Conservation (phyloP, 768 basidiomycete species). For the Tulasnella sp. region DNA sequence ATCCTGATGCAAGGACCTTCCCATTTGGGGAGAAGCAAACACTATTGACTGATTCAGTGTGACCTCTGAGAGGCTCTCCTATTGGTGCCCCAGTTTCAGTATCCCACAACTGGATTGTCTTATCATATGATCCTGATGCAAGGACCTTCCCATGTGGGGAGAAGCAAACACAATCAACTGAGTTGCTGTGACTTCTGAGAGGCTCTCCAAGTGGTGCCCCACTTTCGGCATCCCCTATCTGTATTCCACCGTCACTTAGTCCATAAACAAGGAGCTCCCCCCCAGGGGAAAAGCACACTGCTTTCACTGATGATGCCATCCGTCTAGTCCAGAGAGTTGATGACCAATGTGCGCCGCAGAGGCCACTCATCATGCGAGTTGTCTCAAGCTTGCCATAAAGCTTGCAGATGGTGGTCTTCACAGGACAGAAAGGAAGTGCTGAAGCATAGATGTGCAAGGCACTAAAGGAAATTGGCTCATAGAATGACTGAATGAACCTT, state of each 20-base stretch:
- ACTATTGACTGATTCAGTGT: neutral
- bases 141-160: neutral
- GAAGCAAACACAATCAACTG: neutral
- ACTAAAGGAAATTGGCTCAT: neutral
- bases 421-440: neutral
- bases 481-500: neutral
- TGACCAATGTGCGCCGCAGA: neutral
- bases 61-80: neutral
- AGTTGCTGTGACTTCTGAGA: too few relatives aligned
- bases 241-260: too few relatives aligned
- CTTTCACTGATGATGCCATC: too few relatives aligned
- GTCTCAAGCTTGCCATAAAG: neutral
- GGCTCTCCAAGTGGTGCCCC: neutral
- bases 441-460: neutral
- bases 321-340: neutral
- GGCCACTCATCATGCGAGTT: neutral
- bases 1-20: neutral
- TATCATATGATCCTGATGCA: slow-evolving; percentile 21
- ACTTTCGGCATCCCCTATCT: neutral
- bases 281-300: too few relatives aligned
- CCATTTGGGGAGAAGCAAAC: neutral
- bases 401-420: neutral
- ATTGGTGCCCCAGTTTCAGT: slow-evolving; percentile 23
- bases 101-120: slow-evolving; percentile 31
- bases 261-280: too few relatives aligned